These are phyloP conservation scores for Gremmenia infestans DNA, from an alignment of 2,329 filamentous ascomycete genomes.

Conservation along the genomic window DNA sequence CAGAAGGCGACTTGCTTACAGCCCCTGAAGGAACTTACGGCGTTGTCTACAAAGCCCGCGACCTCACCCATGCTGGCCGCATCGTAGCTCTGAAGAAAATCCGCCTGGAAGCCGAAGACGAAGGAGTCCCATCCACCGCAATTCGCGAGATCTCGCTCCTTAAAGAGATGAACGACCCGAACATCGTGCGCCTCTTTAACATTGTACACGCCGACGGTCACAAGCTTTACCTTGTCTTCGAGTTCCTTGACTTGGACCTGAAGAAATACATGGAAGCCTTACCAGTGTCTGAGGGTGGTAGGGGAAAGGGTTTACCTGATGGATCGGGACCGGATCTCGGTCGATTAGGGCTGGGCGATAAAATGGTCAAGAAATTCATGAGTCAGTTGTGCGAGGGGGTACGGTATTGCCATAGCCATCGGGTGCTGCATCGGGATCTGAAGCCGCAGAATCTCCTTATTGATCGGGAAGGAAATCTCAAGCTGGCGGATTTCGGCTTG, in stretches of 20 bases:
- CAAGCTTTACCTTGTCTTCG: constrained; percentile 90
- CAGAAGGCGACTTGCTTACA: not conserved
- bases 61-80: constrained; percentile 73
- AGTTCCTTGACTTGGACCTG: constrained; percentile 85
- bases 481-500: constrained; percentile 85
- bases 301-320: constrained; percentile 79
- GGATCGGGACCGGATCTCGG: constrained; percentile 60
- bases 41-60: constrained; percentile 90
- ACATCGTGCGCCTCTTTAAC: constrained; percentile 83
- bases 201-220: constrained; percentile 93
- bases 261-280: constrained; percentile 97
- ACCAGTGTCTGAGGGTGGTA: constrained; percentile 76
- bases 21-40: constrained; percentile 72
- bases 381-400: constrained; percentile 79
- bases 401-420: constrained; percentile 83
- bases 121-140: constrained; percentile 86
- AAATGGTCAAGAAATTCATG: constrained; percentile 92
- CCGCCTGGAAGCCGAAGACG: constrained; percentile 89
- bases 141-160: constrained; percentile 92
- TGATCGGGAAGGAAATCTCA: constrained; percentile 79
- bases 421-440: constrained; percentile 80
- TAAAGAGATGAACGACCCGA: constrained; percentile 90
- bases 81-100: constrained; percentile 96
- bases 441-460: constrained; percentile 91
- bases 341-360: constrained; percentile 67